Evolutionary conservation across 805 yeast genomes (phyloP).

Genomic region (Hemisphaericaspora nanyangensis): DNA sequence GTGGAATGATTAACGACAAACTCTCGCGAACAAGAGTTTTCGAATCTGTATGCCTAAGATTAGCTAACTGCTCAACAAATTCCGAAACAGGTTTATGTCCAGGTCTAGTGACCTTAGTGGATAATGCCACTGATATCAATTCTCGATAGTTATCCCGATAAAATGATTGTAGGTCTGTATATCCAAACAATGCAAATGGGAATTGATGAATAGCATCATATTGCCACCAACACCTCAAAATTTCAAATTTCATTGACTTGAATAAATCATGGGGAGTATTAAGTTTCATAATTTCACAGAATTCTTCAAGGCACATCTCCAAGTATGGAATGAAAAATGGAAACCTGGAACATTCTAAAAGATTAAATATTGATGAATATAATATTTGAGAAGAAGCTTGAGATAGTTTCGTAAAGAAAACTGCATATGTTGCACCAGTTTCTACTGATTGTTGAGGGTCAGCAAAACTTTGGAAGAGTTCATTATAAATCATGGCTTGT

Average conservation of each 20-base stretch:
- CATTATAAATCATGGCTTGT: slow-evolving; percentile 18
- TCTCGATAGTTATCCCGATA: slow-evolving; percentile 28
- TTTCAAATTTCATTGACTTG: slow-evolving; percentile 24
- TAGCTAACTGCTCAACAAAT: slow-evolving; percentile 12
- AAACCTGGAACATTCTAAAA: slow-evolving; percentile 38
- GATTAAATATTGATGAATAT: slow-evolving; percentile 34
- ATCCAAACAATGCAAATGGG: slow-evolving; percentile 42
- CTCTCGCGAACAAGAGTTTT: slow-evolving; percentile 25
- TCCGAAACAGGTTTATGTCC: background rate
- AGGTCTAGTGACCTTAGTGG: slow-evolving; percentile 13
- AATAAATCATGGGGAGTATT: slow-evolving; percentile 20
- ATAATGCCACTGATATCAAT: slow-evolving; percentile 34
- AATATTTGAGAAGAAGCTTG: slow-evolving; percentile 25
- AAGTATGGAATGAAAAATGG: slow-evolving; percentile 28
- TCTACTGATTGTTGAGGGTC: slow-evolving; percentile 39
- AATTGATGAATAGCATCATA: slow-evolving; percentile 29
- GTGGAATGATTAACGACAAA: slow-evolving; percentile 38
- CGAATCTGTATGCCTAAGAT: slow-evolving; percentile 11
- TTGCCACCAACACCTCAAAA: slow-evolving; percentile 44
- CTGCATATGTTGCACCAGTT: slow-evolving; percentile 32
- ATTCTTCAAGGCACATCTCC: slow-evolving; percentile 17
- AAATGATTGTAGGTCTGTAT: slow-evolving; percentile 24
- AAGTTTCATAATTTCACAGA: slow-evolving; percentile 16
- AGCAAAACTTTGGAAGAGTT: slow-evolving; percentile 23
- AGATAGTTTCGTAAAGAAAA: slow-evolving; percentile 31